Evolutionary conservation across 208 protist species (phyloP).

Genomic region (Leishmania major): DNA sequence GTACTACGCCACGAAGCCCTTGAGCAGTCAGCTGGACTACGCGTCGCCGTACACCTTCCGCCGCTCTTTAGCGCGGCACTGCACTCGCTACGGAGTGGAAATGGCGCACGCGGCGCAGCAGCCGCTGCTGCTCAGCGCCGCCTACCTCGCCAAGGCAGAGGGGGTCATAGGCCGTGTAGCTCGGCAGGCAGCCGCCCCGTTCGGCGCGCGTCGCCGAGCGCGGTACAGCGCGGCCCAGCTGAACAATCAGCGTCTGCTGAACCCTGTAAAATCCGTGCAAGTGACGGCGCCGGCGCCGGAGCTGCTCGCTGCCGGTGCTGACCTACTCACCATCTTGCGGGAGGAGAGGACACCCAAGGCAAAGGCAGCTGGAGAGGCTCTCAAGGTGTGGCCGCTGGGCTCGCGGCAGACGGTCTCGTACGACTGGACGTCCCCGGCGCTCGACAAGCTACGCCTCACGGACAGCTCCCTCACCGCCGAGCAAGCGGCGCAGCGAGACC

Average conservation of each 20-base stretch:
- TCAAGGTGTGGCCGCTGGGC: constrained; percentile 72
- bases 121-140: constrained; percentile 60
- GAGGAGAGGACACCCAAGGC: constrained; percentile 12
- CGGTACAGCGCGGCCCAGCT: constrained; percentile 24
- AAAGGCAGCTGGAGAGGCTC: neutral
- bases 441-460: constrained; percentile 48
- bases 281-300: constrained; percentile 44
- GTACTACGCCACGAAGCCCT: constrained; percentile 86
- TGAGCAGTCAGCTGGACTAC: constrained; percentile 79
- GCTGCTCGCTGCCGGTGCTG: constrained; percentile 51
- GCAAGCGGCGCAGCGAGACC: constrained; percentile 46
- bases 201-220: constrained; percentile 65
- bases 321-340: constrained; percentile 14
- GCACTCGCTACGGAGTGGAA: constrained; percentile 66
- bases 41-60: constrained; percentile 81
- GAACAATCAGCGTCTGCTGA: constrained; percentile 43
- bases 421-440: constrained; percentile 47
- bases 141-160: constrained; percentile 70
- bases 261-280: constrained; percentile 39
- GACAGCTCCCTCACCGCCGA: constrained; percentile 52
- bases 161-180: constrained; percentile 46
- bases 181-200: constrained; percentile 35
- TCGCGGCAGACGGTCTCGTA: constrained; percentile 61
- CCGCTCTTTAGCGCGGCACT: constrained; percentile 59
- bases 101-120: constrained; percentile 67